Evolutionary conservation across 2,329 filamentous ascomycete species (phyloP), one percentile per base, ranked within the genome.

Genomic region (Ophiostoma sp.): DNA sequence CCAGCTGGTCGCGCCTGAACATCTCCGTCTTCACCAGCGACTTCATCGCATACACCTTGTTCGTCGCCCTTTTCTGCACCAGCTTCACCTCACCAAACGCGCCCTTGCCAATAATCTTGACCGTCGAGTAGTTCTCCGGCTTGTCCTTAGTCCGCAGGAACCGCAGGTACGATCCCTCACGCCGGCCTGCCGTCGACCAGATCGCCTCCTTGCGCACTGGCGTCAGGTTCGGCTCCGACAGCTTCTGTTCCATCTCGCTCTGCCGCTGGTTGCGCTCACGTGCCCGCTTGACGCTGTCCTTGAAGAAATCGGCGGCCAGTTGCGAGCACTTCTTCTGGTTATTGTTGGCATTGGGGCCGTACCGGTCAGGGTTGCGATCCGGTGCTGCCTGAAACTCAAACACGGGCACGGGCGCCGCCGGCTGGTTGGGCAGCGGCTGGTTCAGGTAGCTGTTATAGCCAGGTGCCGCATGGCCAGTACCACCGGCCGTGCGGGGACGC

Each of bases 41-140:
- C 84, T 99, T 99, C 84, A 99, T 90, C 72, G 95, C 95, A 77
- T 98, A 99, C 74, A 99, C 94, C 81, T 97, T 97, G 80, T 92
- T 93, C 77, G 98, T 95, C 69, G 92, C 89, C 85, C 94, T 97
- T 82, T 96, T 92, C 82, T 97, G 94, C 71, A 99, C 95, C 73
- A 99, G 86, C 82, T 97, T 96, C 76, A 99, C 95, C 81, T 99
- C 95, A 79, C 95, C 95, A 77, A 99, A 99, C 17, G 95, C 95
- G 80, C 95, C 95, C 85, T 99, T 99, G 77, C 95, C 95, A 76
- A 99, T 99, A 75, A 98, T 94, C 85, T 98, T 98, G 80, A 98
- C 86, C 1, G 94, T 98, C 74, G 89, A 88, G 84, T 98, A 99
- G 82, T 98, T 98, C 75, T 94, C 89, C 13, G 94, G 93, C 80